Evolutionary conservation across 1,139 yeast species (phyloP).

Genomic region (Blastobotrys persicus): DNA sequence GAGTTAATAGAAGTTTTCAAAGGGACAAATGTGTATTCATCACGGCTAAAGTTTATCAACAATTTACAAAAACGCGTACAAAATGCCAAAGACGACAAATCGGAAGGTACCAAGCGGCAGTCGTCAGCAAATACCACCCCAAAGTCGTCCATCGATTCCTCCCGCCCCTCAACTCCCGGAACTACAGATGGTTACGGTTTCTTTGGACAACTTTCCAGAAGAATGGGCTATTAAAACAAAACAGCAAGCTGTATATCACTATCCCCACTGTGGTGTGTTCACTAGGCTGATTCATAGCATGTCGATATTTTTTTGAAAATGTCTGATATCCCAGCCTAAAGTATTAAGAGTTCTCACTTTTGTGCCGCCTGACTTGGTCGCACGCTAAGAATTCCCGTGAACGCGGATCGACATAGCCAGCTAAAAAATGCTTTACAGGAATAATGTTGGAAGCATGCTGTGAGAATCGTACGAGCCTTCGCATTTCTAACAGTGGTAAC

Average conservation of each 20-base stretch:
- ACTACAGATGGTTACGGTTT: constrained; percentile 23
- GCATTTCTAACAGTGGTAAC: too few relatives aligned
- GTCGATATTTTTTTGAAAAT: too few relatives aligned
- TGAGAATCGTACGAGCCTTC: too few relatives aligned
- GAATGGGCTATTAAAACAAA: constrained; percentile 23
- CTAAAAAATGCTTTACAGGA: too few relatives aligned
- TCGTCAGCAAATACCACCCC: constrained; percentile 9
- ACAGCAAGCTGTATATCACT: background rate
- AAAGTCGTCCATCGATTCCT: background rate
- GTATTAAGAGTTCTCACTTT: too few relatives aligned
- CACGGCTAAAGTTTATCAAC: constrained; percentile 26
- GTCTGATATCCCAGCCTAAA: too few relatives aligned
- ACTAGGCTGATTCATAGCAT: too few relatives aligned
- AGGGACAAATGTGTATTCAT: constrained; percentile 29
- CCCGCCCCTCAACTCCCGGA: constrained; percentile 9
- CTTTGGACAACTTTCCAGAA: constrained; percentile 24
- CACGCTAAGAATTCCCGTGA: too few relatives aligned
- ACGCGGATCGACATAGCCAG: too few relatives aligned
- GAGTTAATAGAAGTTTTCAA: constrained; percentile 33
- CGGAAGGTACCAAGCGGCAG: background rate
- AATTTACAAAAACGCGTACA: constrained; percentile 30
- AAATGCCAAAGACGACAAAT: constrained; percentile 15
- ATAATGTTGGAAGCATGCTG: too few relatives aligned
- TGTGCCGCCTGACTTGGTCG: too few relatives aligned
- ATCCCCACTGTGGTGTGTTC: too few relatives aligned